Base-by-base conservation (phyloP, 2,329 filamentous ascomycete genomes). In the Gnomoniopsis sp. region DNA sequence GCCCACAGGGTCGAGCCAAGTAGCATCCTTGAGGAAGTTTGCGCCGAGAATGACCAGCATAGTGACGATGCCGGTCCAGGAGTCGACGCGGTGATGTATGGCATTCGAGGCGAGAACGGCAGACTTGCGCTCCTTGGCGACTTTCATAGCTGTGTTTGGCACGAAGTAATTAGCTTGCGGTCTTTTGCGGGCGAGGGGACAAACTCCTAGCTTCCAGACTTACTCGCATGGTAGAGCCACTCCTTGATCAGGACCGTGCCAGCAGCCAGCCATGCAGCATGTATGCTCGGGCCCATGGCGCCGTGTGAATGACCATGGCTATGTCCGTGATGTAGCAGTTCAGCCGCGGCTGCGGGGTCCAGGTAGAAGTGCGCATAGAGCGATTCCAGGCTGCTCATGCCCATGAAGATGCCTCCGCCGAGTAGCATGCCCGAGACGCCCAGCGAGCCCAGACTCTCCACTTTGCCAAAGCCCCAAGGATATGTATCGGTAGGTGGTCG, bases 71-170 rank as follows among this genome's bases (percentile, higher is more conserved):
- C 93, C 93, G 1, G 95, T 99, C 58, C 97, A 82, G 59, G 92
- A 96, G 75, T 99, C 95, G 70, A 99, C 88, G 61, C 95, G 91
- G 78, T 98, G 95, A 75, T 99, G 95, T 65, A 98, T 83, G 60
- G 95, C 93, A 70, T 99, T 99, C 59, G 93, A 97, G 43, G 93
- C 93, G 23, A 99, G 85, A 60, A 99, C 92, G 7, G 93, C 96
- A 14, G 93, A 98, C 71, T 96, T 96, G 72, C 93, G 90, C 75
- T 96, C 91, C 67, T 87, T 87, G 49, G 95, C 95, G 61, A 99
- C 86, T 78, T 97, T 98, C 88, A 98, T 96, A 53, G 91, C 91
- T 96, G 66, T 56, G 34, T 54, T 54, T 38, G 52, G 52, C 53
- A 66, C 59, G 58, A 43, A 66, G 59, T 57, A 43, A 59, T 62